Evolutionary conservation across 2,329 filamentous ascomycete species (phyloP).

Genomic region (Colletotrichum tanaceti): DNA sequence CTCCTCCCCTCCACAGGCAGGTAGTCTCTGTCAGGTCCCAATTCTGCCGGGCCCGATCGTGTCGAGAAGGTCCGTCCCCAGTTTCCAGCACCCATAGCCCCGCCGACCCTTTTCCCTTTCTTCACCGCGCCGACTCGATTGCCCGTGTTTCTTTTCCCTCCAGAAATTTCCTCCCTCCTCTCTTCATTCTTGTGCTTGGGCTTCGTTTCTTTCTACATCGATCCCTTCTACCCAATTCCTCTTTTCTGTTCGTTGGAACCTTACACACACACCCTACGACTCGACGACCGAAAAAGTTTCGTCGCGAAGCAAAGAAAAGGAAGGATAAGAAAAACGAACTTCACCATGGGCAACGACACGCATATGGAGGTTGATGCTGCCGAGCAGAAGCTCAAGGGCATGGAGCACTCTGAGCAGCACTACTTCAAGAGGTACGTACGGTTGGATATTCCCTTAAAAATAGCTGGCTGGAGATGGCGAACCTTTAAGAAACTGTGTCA

Average conservation of each 20-base stretch:
- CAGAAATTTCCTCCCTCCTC: slow-evolving; percentile 30
- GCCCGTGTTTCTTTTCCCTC: slow-evolving; percentile 26
- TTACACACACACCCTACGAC: background rate
- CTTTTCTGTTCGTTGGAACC: background rate
- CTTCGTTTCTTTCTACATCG: background rate
- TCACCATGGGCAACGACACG: slow-evolving; percentile 57
- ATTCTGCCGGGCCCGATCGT: slow-evolving; percentile 36
- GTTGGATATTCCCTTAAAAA: slow-evolving; percentile 40
- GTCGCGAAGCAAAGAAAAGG: slow-evolving; percentile 3
- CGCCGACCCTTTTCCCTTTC: slow-evolving; percentile 29
- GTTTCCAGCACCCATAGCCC: slow-evolving; percentile 27
- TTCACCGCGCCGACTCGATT: slow-evolving; percentile 34
- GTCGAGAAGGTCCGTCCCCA: slow-evolving; percentile 25
- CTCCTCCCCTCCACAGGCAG: slow-evolving; percentile 22
- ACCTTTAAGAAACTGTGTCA: background rate
- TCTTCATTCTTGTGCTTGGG: slow-evolving; percentile 1
- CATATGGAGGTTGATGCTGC: slow-evolving; percentile 70
- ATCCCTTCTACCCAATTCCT: background rate
- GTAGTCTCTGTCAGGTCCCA: slow-evolving; percentile 26
- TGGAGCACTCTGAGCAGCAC: slow-evolving; percentile 97
- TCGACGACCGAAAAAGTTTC: slow-evolving; percentile 3
- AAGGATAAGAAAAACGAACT: background rate
- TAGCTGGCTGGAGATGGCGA: background rate
- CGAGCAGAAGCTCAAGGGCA: slow-evolving; percentile 73
- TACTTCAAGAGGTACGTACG: slow-evolving; percentile 91